Conservation (phyloP, 495 filamentous ascomycete species). For the Symbiotaphrina buchneri region DNA sequence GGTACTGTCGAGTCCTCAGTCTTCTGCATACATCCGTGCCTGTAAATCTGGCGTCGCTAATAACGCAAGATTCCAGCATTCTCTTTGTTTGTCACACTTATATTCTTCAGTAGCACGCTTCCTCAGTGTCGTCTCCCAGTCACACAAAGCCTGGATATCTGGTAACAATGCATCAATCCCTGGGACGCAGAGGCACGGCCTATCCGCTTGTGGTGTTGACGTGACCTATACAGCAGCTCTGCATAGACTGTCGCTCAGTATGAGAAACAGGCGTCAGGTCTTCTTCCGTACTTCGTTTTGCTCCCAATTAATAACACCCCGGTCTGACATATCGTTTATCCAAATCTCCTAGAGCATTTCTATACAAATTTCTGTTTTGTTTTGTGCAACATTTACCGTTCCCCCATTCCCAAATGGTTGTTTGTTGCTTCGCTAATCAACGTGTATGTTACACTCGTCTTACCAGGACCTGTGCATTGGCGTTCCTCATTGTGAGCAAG, state of each 20-base stretch:
- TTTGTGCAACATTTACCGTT: not conserved
- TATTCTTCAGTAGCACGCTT: not conserved
- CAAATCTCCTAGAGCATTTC: not conserved
- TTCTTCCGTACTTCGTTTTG: not conserved
- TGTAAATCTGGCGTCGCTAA: not conserved
- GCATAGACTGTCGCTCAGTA: not conserved
- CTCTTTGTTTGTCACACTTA: not conserved
- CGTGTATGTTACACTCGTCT: not conserved
- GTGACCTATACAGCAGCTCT: not conserved
- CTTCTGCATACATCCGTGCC: not conserved
- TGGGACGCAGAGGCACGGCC: not conserved
- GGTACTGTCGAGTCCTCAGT: constrained; percentile 1
- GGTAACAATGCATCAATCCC: not conserved
- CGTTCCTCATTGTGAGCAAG: too few species aligned
- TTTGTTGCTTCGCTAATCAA: not conserved
- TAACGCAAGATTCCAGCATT: not conserved
- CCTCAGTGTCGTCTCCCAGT: too few species aligned
- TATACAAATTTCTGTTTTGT: not conserved
- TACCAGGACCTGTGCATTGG: too few species aligned
- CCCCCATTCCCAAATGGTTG: not conserved
- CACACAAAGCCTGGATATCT: too few species aligned
- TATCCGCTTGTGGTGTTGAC: not conserved
- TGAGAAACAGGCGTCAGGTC: not conserved
- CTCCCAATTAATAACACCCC: not conserved
- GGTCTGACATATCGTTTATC: not conserved